Evolutionary conservation across 805 yeast species (phyloP), one percentile per base, ranked within the genome.

Genomic region (Wickerhamiella allomyrinae): DNA sequence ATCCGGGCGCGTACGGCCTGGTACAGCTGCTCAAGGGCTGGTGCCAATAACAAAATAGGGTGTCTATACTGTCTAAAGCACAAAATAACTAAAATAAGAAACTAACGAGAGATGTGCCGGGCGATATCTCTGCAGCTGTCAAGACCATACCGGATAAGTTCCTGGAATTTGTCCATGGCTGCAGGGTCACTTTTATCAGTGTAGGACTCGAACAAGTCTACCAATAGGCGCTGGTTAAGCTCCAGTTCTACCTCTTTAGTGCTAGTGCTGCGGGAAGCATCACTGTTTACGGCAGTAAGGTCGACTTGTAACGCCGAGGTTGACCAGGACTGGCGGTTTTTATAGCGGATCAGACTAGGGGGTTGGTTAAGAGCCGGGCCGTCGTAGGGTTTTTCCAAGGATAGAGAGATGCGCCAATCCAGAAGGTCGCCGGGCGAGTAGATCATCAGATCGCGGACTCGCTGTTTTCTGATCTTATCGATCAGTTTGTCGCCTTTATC

Each of bases 1-100:
- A 87, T 54, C 95, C 97, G 5, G 96, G 97, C 49, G 95, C 96
- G 2, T 74, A 84, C 44, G 96, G 96, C 3, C 64, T 87, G 20
- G 80, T 76, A 27, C 82, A 72, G 20, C 56, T 74, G 14, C 56
- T 74, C 17, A 64, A 69, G 47, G 79, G 78, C 1, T 27, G 31
- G 31, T 27, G 31, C 31, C 24, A 22, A 9, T 22, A 22, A 22
- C 6, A n/a, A n/a, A n/a, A n/a, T n/a, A n/a, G n/a, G n/a, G n/a
- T n/a, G n/a, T n/a, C n/a, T n/a, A n/a, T n/a, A n/a, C n/a, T n/a
- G n/a, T n/a, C n/a, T n/a, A n/a, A n/a, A n/a, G n/a, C n/a, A n/a
- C n/a, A n/a, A n/a, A n/a, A n/a, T n/a, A n/a, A n/a, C n/a, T n/a
- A n/a, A n/a, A n/a, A n/a, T n/a, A n/a, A 9, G 29, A n/a, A 11